Base-by-base conservation (phyloP, 192 early-diverging fungal species). In the Backusella luteola region DNA sequence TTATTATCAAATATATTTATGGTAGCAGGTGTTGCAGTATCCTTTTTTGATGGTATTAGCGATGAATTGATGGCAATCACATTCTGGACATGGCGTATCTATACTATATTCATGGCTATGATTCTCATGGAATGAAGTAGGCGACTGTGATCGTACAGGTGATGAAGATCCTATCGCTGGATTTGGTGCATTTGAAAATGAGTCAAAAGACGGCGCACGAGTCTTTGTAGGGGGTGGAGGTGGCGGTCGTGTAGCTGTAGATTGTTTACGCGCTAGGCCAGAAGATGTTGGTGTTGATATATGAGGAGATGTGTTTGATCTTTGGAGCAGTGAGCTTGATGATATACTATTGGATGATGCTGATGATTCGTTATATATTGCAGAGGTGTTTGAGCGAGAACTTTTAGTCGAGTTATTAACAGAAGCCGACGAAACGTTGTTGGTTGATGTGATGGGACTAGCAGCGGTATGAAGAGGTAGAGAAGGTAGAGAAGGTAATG, bases 281-380 rank as follows among this genome's bases (percentile, higher is more conserved):
- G 49, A 19, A 4, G 46, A 4, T 19, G 52, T 56, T 23, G 53
- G 21, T 11, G 56, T 63, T 12, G 56, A 23, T 1, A 12, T 63
- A 4, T 63, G 56, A 63, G 56, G 56, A 29, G 23, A 12, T 7
- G 56, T 63, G 26, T 63, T 26, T 23, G 56, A 23, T 63, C 56
- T 63, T 63, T 63, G 56, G 11, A 63, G 56, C 29, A 29, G 56
- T 63, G 56, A 12, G n/a, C 11, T 63, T 23, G 56, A 63, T 23
- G 56, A 63, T 63, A 63, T 63, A 63, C 6, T 63, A 29, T 63
- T 63, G 23, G 56, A 63, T 63, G 56, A 63, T 63, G 53, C 19
- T 9, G 56, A 63, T 63, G 56, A 63, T 63, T 63, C 56, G 56
- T 63, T 63, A 63, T 63, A 63, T 63, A 63, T 63, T 63, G 56